phyloP scores from a whole-genome alignment of 2,329 filamentous ascomycete genomes.

The Curvularia sp. region DNA sequence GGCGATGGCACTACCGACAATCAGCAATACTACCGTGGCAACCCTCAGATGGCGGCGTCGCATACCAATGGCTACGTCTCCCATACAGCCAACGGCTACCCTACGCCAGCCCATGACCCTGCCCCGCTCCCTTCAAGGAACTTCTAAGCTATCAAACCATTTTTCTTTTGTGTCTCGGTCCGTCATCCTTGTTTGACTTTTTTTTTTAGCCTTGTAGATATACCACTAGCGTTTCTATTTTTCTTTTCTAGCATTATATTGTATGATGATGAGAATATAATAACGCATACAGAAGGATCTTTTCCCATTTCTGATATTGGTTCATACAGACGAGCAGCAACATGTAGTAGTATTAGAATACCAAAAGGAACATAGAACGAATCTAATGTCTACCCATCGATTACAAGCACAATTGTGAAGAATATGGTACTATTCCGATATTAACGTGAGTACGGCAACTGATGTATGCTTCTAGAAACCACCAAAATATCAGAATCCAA shows the following conservation, averaged over 20 bases:
- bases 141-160: constrained; percentile 30
- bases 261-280: constrained; percentile 6
- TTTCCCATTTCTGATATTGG: background rate
- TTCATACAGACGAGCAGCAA: background rate
- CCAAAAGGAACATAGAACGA: background rate
- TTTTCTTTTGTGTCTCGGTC: constrained; percentile 16
- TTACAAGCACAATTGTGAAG: background rate
- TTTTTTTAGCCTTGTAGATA: constrained; percentile 12
- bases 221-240: constrained; percentile 15
- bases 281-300: background rate
- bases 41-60: no score
- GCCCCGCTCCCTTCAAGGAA: constrained; percentile 38
- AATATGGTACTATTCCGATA: no score
- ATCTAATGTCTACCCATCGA: background rate
- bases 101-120: constrained; percentile 22
- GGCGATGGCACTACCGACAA: no score
- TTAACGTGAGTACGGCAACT: no score
- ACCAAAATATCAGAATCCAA: background rate
- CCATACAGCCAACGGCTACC: no score
- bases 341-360: background rate
- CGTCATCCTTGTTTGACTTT: constrained; percentile 6
- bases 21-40: constrained; percentile 40
- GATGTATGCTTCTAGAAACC: background rate
- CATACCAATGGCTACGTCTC: no score
- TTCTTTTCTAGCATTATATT: background rate